A percentile compares a stretch with the other conserved stretches of the same genome.
These are phyloP conservation scores for Obelidium mucronatum DNA, from an alignment of 192 early-diverging fungal genomes.

Conservation along the genomic window DNA sequence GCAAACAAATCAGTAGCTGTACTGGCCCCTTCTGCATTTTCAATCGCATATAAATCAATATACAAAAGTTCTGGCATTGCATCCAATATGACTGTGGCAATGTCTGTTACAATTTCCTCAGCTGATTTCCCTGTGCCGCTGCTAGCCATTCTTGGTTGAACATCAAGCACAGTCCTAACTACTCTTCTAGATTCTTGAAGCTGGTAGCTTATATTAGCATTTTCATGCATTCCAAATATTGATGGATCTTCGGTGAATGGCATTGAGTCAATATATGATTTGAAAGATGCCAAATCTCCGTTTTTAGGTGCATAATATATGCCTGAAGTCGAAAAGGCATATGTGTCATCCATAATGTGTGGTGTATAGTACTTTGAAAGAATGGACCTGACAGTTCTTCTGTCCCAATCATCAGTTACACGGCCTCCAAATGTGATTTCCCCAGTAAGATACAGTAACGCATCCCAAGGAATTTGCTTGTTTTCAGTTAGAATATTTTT, in stretches of 20 bases:
- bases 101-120: slow-evolving; percentile 59
- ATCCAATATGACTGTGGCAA: slow-evolving; percentile 58
- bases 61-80: slow-evolving; percentile 53
- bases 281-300: slow-evolving; percentile 54
- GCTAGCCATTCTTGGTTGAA: slow-evolving; percentile 61
- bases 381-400: slow-evolving; percentile 60
- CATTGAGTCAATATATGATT: slow-evolving; percentile 61
- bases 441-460: slow-evolving; percentile 61
- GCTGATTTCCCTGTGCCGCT: slow-evolving; percentile 50
- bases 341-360: slow-evolving; percentile 55
- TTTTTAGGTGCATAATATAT: slow-evolving; percentile 65
- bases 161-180: slow-evolving; percentile 62
- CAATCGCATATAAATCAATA: slow-evolving; percentile 48
- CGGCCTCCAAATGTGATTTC: slow-evolving; percentile 73
- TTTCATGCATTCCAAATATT: slow-evolving; percentile 73
- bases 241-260: slow-evolving; percentile 69
- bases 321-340: slow-evolving; percentile 60
- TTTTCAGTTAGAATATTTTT: slow-evolving; percentile 60
- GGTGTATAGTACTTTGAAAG: slow-evolving; percentile 60
- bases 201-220: slow-evolving; percentile 72
- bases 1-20: slow-evolving; percentile 54
- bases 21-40: slow-evolving; percentile 23
- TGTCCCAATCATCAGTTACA: slow-evolving; percentile 71
- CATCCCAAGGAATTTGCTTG: slow-evolving; percentile 63
- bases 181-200: slow-evolving; percentile 63